Base-by-base conservation (phyloP, 2,329 filamentous ascomycete species). In the Lecanicillium sp. region DNA sequence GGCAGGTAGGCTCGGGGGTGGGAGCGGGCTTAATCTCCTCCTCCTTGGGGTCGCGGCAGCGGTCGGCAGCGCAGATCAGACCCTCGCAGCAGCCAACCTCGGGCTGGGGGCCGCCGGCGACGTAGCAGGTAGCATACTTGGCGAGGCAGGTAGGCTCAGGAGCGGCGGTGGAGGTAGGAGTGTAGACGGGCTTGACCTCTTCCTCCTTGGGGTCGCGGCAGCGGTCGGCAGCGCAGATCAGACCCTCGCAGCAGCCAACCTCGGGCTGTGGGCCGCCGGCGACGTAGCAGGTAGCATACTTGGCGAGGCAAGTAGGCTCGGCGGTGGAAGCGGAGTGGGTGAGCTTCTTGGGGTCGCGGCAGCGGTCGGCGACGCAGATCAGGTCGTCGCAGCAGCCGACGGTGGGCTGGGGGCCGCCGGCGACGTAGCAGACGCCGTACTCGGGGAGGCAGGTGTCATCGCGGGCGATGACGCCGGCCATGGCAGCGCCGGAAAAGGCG, bases 401-500 rank as follows among this genome's bases (percentile, higher is more conserved):
- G 27, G 14, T 19, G n/a, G 36, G 19, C 29, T 41, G 12, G 7
- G 24, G 15, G 3, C 24, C 21, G 27, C 37, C 37, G 20, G 37
- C 20, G 12, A 35, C 29, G 44, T 40, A 48, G 44, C 43, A 47
- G 14, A 30, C 27, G 29, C 44, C 36, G n/a, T 47, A 40, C 26
- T 47, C 36, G 20, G 26, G 11, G 23, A 40, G 24, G 26, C 44
- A 48, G 15, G 37, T 21, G 29, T 48, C 44, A 15, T 27, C 14
- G 11, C 14, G 8, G 12, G 37, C 44, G 17, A 48, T 40, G 37
- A 37, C 44, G 11, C 36, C 29, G 29, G 44, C 44, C 3, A 35
- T 19, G 15, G 37, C 44, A 35, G 17, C 21, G 44, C 29, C 37
- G 20, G 37, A n/a, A n/a, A 36, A 41, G 44, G 26, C 44, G 17